These are phyloP conservation scores for Solanum pinnatisectum DNA, from an alignment of 257 asterid species.

Conservation along the genomic window DNA sequence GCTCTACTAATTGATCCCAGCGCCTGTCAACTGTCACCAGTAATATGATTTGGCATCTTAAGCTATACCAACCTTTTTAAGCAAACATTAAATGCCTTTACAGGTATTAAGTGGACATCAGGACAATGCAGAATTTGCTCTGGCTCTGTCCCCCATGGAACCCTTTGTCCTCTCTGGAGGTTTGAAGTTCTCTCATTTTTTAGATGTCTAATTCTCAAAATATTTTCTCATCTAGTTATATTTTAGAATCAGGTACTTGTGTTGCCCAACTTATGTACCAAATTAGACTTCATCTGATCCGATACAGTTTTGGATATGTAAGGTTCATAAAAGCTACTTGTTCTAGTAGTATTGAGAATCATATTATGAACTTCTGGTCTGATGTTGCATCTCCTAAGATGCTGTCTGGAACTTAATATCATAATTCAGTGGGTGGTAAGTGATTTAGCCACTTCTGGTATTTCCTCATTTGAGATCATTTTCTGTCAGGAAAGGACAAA, in stretches of 20 bases:
- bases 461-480: neutral
- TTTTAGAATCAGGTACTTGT: neutral
- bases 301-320: neutral
- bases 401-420: neutral
- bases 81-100: neutral
- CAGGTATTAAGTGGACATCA: constrained; percentile 89
- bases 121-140: constrained; percentile 98
- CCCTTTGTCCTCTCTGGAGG: constrained; percentile 99
- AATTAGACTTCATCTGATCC: neutral
- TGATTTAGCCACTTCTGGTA: neutral
- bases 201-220: neutral
- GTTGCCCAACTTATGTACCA: neutral
- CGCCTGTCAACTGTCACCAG: neutral
- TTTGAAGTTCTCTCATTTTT: constrained; percentile 7
- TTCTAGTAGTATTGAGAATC: neutral
- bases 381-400: neutral
- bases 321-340: neutral
- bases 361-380: neutral
- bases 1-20: neutral
- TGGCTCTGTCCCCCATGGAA: constrained; percentile 93
- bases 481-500: constrained; percentile 77
- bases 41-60: neutral
- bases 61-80: neutral
- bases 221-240: neutral
- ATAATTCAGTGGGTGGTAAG: neutral